Conservation (phyloP, 208 protist genomes). For the Crithidia sp. region DNA sequence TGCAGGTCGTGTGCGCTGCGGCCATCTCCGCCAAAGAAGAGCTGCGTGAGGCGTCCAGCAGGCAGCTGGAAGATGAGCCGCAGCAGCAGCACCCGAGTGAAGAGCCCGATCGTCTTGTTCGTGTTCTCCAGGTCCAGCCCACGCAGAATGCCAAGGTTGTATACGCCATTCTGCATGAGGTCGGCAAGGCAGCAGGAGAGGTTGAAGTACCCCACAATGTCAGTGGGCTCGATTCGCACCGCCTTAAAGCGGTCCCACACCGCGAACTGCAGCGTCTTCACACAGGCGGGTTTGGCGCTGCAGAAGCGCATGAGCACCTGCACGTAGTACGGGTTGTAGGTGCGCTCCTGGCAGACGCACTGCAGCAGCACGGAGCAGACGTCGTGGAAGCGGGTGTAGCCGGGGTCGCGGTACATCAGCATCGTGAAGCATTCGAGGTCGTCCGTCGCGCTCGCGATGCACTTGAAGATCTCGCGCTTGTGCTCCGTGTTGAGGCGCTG, state of each 20-base stretch:
- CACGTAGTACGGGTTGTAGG: conserved; percentile 78
- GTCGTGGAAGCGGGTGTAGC: conserved; percentile 73
- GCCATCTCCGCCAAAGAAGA: conserved; percentile 87
- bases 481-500: conserved; percentile 82
- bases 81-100: conserved; percentile 76
- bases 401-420: conserved; percentile 79
- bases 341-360: conserved; percentile 68
- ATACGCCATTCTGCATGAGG: conserved; percentile 62
- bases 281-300: conserved; percentile 54
- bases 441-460: conserved; percentile 59
- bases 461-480: conserved; percentile 78
- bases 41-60: conserved; percentile 49
- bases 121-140: conserved; percentile 82
- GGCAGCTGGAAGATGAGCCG: conserved; percentile 71
- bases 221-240: conserved; percentile 61
- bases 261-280: conserved; percentile 81
- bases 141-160: conserved; percentile 73
- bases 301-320: conserved; percentile 79
- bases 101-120: conserved; percentile 79
- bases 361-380: conserved; percentile 70
- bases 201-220: conserved; percentile 79
- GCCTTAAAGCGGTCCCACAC: conserved; percentile 86
- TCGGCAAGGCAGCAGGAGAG: conserved; percentile 58
- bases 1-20: conserved; percentile 58
- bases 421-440: conserved; percentile 82